Percentiles rank a stretch among this genome's conserved stretches.
Conservation (phyloP, 2,329 filamentous ascomycete species). For the Torrubiellomyces zombiae region DNA sequence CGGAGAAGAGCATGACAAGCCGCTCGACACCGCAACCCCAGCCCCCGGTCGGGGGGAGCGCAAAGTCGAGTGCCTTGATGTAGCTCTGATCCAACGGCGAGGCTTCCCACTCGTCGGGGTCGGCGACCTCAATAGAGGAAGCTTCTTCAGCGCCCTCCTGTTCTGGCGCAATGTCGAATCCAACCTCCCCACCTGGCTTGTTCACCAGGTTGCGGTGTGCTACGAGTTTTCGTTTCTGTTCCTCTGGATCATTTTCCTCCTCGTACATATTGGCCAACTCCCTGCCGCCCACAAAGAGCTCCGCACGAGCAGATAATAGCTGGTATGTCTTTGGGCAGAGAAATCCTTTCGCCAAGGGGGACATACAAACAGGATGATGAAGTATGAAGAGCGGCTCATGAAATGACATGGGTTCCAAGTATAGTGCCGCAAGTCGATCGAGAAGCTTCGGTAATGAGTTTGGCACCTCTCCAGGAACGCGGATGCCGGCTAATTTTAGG, state of each 20-base stretch:
- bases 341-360: constrained; percentile 81
- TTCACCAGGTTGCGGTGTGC: constrained; percentile 27
- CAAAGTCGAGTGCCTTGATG: constrained; percentile 68
- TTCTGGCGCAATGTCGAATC: constrained; percentile 9
- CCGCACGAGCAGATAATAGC: constrained; percentile 61
- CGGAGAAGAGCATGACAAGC: constrained; percentile 79
- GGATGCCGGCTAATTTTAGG: constrained; percentile 39
- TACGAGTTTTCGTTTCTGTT: constrained; percentile 70
- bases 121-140: constrained; percentile 21
- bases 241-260: constrained; percentile 86
- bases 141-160: constrained; percentile 5
- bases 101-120: constrained; percentile 26
- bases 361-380: constrained; percentile 79
- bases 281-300: constrained; percentile 64
- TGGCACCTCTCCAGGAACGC: constrained; percentile 46
- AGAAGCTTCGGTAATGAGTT: constrained; percentile 52
- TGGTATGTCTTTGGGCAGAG: constrained; percentile 51
- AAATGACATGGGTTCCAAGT: constrained; percentile 62
- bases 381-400: constrained; percentile 65
- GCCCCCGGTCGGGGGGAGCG: constrained; percentile 84
- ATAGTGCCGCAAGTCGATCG: constrained; percentile 59
- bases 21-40: constrained; percentile 93
- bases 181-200: constrained; percentile 15
- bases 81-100: constrained; percentile 60
- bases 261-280: constrained; percentile 97